Evolutionary conservation across 108 stramenopile genomes (phyloP), one percentile per base, ranked within the genome.

Genomic region (Conticribra weissflogii): DNA sequence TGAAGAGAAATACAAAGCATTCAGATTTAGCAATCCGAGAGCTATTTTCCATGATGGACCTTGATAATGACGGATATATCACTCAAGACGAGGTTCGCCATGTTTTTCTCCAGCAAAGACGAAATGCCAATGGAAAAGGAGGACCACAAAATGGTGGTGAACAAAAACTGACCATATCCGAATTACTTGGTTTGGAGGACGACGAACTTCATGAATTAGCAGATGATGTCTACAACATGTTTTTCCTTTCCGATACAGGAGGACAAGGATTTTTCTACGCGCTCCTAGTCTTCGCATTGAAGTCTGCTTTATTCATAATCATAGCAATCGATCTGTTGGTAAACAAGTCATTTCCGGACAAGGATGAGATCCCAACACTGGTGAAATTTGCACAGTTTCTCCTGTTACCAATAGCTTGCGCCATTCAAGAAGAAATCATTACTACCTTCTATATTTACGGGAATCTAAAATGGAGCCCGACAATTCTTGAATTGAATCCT

Each of bases 401-500:
- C 3, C 48, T 85, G 31, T 34, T 88, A 15, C 84, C 83, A 0
- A 81, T 88, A 5, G 72, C 76, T 12, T 55, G 85, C 2, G 79
- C 83, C 2, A 66, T 83, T 68, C 84, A 88, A 68, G 82, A 83
- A 34, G 87, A 88, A 70, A 33, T 88, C 4, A 83, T 87, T 14
- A 23, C 55, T 30, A 75, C 74, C 3, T 85, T 68, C 53, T 79
- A 59, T 25, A 49, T 71, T 28, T 60, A 81, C 50, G 68, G 79
- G 14, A 83, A 88, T 30, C 31, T 87, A 7, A 56, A 63, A 52
- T 83, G 72, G 56, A 66, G 63, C 41, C n/a, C 58, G 24, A 27
- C 21, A 7, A 73, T 83, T 44, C 46, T 70, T 23, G 49, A 70
- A 31, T 22, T 32, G 2, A 59, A 55, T 28, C 72, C 84, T 14